phyloP scores from a whole-genome alignment of 306 rosid genomes.

The Erythrophleum fordii region DNA sequence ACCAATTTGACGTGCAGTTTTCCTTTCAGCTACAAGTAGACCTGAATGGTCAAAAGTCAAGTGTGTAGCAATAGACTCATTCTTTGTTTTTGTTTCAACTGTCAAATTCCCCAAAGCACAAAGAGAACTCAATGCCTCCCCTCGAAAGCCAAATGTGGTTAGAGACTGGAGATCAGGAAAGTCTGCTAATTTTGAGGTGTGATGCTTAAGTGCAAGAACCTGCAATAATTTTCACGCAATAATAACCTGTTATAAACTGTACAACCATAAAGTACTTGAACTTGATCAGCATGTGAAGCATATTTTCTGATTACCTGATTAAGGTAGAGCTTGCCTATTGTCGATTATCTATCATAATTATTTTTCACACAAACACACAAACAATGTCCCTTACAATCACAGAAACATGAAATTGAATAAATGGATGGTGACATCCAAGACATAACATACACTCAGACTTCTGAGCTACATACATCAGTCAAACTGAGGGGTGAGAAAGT shows the following conservation, averaged over 20 bases:
- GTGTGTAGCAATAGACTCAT: constrained; percentile 75
- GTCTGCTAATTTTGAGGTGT: constrained; percentile 78
- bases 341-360: constrained; percentile 20
- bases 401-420: neutral
- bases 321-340: neutral
- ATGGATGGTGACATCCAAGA: neutral
- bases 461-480: neutral
- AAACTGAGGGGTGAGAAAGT: neutral
- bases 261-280: neutral
- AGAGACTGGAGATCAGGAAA: constrained; percentile 92
- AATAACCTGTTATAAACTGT: neutral
- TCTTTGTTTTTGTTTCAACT: constrained; percentile 76
- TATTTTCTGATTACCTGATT: neutral
- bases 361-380: neutral
- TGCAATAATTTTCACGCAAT: constrained; percentile 32
- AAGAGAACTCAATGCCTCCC: constrained; percentile 94
- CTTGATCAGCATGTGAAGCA: neutral
- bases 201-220: constrained; percentile 85
- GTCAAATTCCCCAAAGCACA: constrained; percentile 76
- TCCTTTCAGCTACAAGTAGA: constrained; percentile 67
- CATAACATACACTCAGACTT: neutral
- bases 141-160: constrained; percentile 91
- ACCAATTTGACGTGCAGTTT: constrained; percentile 86
- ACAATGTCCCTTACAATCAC: neutral
- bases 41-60: constrained; percentile 84